Conservation (phyloP, 306 rosid species). For the Mucuna pruriens region DNA sequence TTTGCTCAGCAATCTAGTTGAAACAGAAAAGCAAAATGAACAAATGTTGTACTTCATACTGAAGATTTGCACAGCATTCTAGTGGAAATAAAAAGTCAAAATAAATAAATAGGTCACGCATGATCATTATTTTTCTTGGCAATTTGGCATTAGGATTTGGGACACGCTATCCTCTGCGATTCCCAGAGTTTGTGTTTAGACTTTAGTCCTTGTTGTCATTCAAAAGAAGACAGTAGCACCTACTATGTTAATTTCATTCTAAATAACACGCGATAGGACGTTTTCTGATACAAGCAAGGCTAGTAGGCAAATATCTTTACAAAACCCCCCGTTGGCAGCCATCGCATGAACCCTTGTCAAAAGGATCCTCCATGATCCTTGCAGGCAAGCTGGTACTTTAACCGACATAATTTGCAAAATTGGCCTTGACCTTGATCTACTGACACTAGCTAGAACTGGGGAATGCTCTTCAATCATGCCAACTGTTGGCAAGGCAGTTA, state of each 20-base stretch:
- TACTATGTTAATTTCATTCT: not conserved
- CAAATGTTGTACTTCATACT: not conserved
- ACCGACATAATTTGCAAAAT: not conserved
- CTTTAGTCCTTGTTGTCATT: not conserved
- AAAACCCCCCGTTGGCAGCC: not conserved
- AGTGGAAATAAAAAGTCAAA: not conserved
- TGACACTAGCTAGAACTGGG: not conserved
- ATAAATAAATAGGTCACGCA: not conserved
- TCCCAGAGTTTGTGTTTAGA: not conserved
- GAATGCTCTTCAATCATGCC: too few relatives aligned
- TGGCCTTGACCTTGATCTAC: not conserved
- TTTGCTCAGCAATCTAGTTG: conserved; percentile 5
- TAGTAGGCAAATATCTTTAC: not conserved
- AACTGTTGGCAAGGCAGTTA: too few relatives aligned
- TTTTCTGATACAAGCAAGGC: not conserved
- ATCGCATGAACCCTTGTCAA: not conserved
- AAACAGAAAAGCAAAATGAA: not conserved
- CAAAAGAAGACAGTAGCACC: not conserved
- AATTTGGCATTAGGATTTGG: conserved; percentile 13
- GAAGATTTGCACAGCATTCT: not conserved
- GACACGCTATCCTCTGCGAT: not conserved
- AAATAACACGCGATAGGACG: not conserved
- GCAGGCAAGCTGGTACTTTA: not conserved
- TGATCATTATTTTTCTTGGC: conserved; percentile 1
- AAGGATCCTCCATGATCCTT: not conserved